Evolutionary conservation across 257 asterid genomes (phyloP).

Genomic region (Solanum phureja): DNA sequence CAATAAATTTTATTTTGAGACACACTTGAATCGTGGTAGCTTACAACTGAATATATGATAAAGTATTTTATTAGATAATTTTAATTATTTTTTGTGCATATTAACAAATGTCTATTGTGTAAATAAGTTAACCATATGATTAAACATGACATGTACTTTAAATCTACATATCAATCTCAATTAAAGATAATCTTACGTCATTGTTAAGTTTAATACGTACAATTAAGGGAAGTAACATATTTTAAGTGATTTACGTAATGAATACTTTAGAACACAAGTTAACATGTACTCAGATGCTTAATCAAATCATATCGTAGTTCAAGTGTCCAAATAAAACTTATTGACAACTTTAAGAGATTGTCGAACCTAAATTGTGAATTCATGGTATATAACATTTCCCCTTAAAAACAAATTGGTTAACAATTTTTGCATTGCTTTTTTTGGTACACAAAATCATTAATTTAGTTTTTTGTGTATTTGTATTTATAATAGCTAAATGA

Average conservation of each 20-base stretch:
- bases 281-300: background rate
- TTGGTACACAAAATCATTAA: background rate
- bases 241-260: background rate
- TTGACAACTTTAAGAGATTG: background rate
- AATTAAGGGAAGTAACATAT: background rate
- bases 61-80: background rate
- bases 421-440: background rate
- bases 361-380: background rate
- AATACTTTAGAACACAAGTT: background rate
- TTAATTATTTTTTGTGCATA: background rate
- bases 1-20: background rate
- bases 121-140: background rate
- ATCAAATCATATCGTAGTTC: background rate
- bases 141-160: background rate
- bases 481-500: background rate
- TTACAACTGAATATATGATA: background rate
- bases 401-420: background rate
- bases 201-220: background rate
- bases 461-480: too few relatives aligned
- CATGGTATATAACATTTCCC: background rate
- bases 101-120: background rate
- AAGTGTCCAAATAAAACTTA: background rate
- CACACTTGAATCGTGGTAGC: background rate
- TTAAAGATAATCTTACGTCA: background rate
- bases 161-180: background rate